phyloP scores from a whole-genome alignment of 2,329 filamentous ascomycete genomes.

The Phialocephala subalpina region DNA sequence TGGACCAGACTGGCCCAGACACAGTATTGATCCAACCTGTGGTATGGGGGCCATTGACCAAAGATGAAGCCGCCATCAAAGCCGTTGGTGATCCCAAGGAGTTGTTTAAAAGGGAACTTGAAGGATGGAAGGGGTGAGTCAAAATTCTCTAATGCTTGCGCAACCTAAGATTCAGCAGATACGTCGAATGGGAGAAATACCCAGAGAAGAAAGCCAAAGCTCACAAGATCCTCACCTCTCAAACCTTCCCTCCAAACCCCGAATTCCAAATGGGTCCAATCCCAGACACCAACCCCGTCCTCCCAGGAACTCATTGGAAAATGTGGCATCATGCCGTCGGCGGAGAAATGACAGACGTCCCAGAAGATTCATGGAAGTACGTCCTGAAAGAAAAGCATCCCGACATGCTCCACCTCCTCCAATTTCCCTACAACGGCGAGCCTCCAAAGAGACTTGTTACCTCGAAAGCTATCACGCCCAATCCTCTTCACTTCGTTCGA shows the following conservation, averaged over 20 bases:
- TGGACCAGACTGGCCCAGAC: no score
- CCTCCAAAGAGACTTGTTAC: constrained; percentile 63
- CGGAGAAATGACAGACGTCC: constrained; percentile 53
- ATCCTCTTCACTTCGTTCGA: constrained; percentile 70
- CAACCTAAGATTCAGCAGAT: constrained; percentile 43
- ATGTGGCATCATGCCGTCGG: constrained; percentile 64
- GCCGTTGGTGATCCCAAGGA: constrained; percentile 49
- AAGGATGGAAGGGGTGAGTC: constrained; percentile 55
- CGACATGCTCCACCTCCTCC: constrained; percentile 68
- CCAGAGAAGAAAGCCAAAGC: constrained; percentile 65
- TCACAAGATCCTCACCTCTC: constrained; percentile 30
- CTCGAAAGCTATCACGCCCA: constrained; percentile 64
- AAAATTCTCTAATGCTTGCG: background rate
- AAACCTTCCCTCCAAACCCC: constrained; percentile 43
- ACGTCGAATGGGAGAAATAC: constrained; percentile 75
- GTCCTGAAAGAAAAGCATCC: constrained; percentile 64
- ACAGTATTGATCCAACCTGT: background rate
- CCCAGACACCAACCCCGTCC: constrained; percentile 63
- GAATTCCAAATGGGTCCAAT: constrained; percentile 65
- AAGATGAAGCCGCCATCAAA: constrained; percentile 51
- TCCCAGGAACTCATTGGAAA: constrained; percentile 64
- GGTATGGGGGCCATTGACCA: constrained; percentile 43
- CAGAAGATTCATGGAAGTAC: constrained; percentile 64
- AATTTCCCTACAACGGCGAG: constrained; percentile 72
- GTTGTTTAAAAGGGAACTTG: constrained; percentile 52